Evolutionary conservation across 2,329 filamentous ascomycete genomes (phyloP).

Genomic region (Phialophora macrospora): DNA sequence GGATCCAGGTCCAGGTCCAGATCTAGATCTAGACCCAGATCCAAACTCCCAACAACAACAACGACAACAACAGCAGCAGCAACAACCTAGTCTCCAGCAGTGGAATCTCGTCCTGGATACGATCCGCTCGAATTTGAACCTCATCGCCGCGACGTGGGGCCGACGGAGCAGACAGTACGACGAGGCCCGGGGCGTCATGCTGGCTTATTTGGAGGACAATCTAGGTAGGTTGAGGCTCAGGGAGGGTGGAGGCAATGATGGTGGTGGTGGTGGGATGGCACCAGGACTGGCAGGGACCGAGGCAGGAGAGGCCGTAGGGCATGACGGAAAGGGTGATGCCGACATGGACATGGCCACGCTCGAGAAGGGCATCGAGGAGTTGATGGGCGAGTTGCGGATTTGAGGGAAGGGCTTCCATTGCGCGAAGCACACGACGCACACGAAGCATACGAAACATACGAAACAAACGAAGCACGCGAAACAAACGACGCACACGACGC

Average conservation of each 20-base stretch:
- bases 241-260: not conserved
- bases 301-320: not conserved
- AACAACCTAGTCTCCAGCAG: not conserved
- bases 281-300: not conserved
- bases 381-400: conserved; percentile 23
- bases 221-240: not conserved
- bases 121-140: conserved; percentile 35
- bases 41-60: no score
- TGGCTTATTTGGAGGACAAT: conserved; percentile 37
- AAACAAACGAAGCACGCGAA: no score
- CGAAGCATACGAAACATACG: no score
- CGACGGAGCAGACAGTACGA: conserved; percentile 32
- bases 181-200: conserved; percentile 33
- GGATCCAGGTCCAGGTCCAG: no score
- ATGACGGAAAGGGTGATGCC: not conserved
- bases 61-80: not conserved
- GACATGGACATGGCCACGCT: not conserved
- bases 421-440: no score
- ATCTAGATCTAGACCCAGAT: no score
- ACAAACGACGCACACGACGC: no score
- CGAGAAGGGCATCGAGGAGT: conserved; percentile 15
- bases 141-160: conserved; percentile 36
- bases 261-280: not conserved
- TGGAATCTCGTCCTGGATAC: conserved; percentile 28
- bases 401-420: conserved; percentile 3